Evolutionary conservation across 129 eudicot species (phyloP).

Genomic region (Saposhnikovia divaricata): DNA sequence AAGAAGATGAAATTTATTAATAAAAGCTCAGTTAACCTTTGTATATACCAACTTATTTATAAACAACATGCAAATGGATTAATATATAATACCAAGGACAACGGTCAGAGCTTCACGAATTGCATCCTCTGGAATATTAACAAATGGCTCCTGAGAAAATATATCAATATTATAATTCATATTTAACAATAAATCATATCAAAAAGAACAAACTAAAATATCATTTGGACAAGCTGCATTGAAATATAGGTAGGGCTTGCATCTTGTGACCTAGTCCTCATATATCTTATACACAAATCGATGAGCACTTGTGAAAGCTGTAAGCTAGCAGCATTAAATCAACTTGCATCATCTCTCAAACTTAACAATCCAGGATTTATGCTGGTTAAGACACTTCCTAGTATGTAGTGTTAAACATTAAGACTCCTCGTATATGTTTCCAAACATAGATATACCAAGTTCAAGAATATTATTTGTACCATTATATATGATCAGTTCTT

Average conservation of each 20-base stretch:
- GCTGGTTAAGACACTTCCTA: not conserved
- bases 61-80: not conserved
- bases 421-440: not conserved
- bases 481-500: not conserved
- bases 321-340: no score
- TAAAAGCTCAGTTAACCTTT: not conserved
- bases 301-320: no score
- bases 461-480: not conserved
- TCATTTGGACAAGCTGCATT: not conserved
- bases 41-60: not conserved
- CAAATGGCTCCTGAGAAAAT: slow-evolving; percentile 59
- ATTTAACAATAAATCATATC: not conserved
- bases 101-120: slow-evolving; percentile 83
- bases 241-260: not conserved
- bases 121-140: slow-evolving; percentile 77
- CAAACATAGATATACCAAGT: not conserved
- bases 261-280: not conserved
- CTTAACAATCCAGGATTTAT: not conserved
- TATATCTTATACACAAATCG: not conserved
- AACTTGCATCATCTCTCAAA: no score
- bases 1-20: slow-evolving; percentile 5
- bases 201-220: not conserved
- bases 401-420: no score
- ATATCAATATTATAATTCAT: not conserved
- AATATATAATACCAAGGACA: slow-evolving; percentile 44